Percentiles rank a stretch among this genome's conserved stretches.
Conservation (phyloP, 129 eudicot genomes). For the Calendula officinalis region DNA sequence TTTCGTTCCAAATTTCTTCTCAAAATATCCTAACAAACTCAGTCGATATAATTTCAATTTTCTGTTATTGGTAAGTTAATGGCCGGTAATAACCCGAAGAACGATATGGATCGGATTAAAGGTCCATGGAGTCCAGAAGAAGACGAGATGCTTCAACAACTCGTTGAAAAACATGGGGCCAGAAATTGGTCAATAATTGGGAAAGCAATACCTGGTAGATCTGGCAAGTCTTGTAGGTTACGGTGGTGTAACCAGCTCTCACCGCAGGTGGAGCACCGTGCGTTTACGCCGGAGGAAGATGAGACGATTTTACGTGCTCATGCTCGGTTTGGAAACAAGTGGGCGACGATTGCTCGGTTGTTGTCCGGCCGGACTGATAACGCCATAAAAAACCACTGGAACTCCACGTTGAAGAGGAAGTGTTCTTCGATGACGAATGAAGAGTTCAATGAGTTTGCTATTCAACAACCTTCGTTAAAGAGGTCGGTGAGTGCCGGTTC, state of each 20-base stretch:
- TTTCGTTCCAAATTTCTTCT: background rate
- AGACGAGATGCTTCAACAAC: slow-evolving; percentile 56
- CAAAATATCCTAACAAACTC: background rate
- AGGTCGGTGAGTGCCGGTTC: slow-evolving; percentile 79
- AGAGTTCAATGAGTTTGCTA: slow-evolving; percentile 44
- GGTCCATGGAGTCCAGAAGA: slow-evolving; percentile 99
- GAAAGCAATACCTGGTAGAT: slow-evolving; percentile 72
- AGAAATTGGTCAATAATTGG: slow-evolving; percentile 87
- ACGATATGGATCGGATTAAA: slow-evolving; percentile 74
- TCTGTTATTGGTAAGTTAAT: slow-evolving; percentile 13
- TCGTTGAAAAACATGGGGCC: slow-evolving; percentile 75
- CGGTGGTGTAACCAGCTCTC: slow-evolving; percentile 97
- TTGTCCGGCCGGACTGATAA: slow-evolving; percentile 83
- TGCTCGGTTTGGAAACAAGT: slow-evolving; percentile 79
- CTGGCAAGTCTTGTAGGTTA: slow-evolving; percentile 81
- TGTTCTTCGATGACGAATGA: slow-evolving; percentile 58
- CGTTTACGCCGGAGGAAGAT: slow-evolving; percentile 84
- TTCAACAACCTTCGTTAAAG: slow-evolving; percentile 53
- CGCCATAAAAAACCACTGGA: slow-evolving; percentile 91
- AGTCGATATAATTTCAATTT: background rate
- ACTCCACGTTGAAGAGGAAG: slow-evolving; percentile 74
- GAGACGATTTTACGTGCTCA: slow-evolving; percentile 82
- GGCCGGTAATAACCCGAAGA: slow-evolving; percentile 26
- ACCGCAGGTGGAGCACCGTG: slow-evolving; percentile 87
- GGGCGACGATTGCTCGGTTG: slow-evolving; percentile 94